Percentiles rank a stretch among this genome's conserved stretches.
Conservation (phyloP, 345 rosid species). For the Camelina sativa region DNA sequence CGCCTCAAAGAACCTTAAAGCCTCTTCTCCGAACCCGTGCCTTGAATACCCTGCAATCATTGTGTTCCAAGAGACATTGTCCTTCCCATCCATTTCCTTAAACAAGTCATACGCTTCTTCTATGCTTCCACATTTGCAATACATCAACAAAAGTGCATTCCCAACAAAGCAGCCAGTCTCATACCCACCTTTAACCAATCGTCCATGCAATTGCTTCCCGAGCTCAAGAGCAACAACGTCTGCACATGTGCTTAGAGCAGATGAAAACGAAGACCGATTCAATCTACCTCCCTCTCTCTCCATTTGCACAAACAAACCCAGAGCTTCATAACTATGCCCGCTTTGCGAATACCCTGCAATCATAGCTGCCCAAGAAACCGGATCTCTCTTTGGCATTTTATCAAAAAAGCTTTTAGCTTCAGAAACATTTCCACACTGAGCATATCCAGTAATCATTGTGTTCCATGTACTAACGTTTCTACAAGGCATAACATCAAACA, state of each 20-base stretch:
- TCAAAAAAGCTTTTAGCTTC: conserved; percentile 57
- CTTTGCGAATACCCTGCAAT: conserved; percentile 69
- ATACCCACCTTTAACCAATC: conserved; percentile 67
- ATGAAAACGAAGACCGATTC: conserved; percentile 64
- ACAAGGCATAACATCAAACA: conserved; percentile 65
- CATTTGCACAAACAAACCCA: conserved; percentile 58
- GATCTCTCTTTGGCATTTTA: conserved; percentile 60
- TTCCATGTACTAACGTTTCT: conserved; percentile 66
- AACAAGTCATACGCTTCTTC: conserved; percentile 64
- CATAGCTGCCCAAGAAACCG: conserved; percentile 80
- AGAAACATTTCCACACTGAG: conserved; percentile 54
- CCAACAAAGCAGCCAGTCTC: conserved; percentile 68
- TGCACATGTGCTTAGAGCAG: conserved; percentile 68
- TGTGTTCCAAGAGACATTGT: conserved; percentile 73
- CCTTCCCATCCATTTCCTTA: conserved; percentile 62
- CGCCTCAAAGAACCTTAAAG: conserved; percentile 59
- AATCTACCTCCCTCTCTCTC: conserved; percentile 64
- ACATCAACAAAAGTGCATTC: conserved; percentile 73
- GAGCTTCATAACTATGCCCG: conserved; percentile 60
- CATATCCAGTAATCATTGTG: conserved; percentile 72
- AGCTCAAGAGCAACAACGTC: conserved; percentile 67
- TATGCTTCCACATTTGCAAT: conserved; percentile 74
- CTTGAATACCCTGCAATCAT: conserved; percentile 73
- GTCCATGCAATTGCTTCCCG: conserved; percentile 71
- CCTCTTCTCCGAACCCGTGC: conserved; percentile 65